phyloP scores from a whole-genome alignment of 2,329 filamentous ascomycete genomes.

The Alternaria panax region DNA sequence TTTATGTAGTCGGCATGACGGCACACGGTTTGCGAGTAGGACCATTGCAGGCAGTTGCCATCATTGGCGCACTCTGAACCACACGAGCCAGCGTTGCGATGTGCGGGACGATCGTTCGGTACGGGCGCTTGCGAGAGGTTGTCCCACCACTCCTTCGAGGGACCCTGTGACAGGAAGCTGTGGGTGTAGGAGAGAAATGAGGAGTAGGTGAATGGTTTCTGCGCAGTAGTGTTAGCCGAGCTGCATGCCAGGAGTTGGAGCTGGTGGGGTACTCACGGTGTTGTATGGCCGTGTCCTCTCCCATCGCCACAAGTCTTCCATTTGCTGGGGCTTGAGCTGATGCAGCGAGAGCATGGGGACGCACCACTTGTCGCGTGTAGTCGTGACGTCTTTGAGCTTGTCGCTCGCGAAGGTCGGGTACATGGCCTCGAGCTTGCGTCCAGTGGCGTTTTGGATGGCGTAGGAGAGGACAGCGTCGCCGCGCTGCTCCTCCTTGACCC shows the following conservation, averaged over 20 bases:
- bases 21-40: constrained; percentile 49
- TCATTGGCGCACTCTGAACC: constrained; percentile 46
- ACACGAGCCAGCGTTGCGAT: constrained; percentile 43
- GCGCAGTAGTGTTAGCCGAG: constrained; percentile 11
- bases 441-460: constrained; percentile 48
- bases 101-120: constrained; percentile 46
- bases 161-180: constrained; percentile 40
- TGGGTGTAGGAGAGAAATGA: constrained; percentile 50
- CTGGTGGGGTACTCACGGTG: constrained; percentile 24
- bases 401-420: constrained; percentile 54
- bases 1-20: constrained; percentile 49
- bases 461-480: constrained; percentile 51
- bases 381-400: constrained; percentile 56
- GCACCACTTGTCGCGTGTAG: constrained; percentile 53
- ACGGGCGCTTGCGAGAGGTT: constrained; percentile 44
- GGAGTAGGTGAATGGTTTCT: constrained; percentile 50
- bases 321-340: constrained; percentile 54
- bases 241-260: neutral
- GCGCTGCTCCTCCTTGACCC: constrained; percentile 55
- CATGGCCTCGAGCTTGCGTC: constrained; percentile 47
- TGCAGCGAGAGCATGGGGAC: constrained; percentile 52
- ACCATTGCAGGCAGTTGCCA: constrained; percentile 47
- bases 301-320: constrained; percentile 60
- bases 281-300: constrained; percentile 49
- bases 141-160: constrained; percentile 48